Evolutionary conservation across 495 filamentous ascomycete species (phyloP), one percentile per base, ranked within the genome.

Genomic region (Xylaria bambusicola): DNA sequence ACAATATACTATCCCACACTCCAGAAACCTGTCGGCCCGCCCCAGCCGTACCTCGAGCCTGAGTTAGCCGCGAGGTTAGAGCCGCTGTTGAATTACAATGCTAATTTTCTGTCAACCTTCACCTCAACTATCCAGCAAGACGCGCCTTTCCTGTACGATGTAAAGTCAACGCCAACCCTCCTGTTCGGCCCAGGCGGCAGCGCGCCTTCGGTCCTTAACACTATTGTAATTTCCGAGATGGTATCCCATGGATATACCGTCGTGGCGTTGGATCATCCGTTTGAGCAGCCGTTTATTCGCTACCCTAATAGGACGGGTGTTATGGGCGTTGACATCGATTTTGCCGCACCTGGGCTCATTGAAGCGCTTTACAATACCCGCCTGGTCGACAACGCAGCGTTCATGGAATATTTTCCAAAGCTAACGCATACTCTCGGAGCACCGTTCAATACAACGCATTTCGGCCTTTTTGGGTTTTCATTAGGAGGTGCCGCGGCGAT

Each of bases 221-320:
- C 66, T 5, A 69, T 70, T 40, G 49, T 79, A 20, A 66, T 73
- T 35, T 71, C 77, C 41, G 73, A 72, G 38, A 66, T 83, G 15
- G 79, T 78, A 1, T 81, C 78, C 42, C 56, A 72, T 21, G 81
- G 81, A 21, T 80, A 75, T 59, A 70, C 73, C 29, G 77, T 85
- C 20, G 61, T 79, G 1, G 70, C 73, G 5, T 56, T 84, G 23
- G 82, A 85, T 52, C 73, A 78, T 36, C 70, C 80, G 1, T 80
- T 77, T 48, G 81, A 82, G 51, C 67, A 75, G 18, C 46, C 58
- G 10, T 67, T 79, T 33, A 67, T 84, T 17, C 75, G 77, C 23
- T 83, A 72, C 52, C 77, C 79, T 0, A 76, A 82, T 42, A 78
- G 77, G n/a, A 61, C 59, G 1, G 66, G 65, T 1, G 61, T 74